These are phyloP conservation scores for Pyrus communis DNA, from an alignment of 306 rosid species.

Conservation along the genomic window DNA sequence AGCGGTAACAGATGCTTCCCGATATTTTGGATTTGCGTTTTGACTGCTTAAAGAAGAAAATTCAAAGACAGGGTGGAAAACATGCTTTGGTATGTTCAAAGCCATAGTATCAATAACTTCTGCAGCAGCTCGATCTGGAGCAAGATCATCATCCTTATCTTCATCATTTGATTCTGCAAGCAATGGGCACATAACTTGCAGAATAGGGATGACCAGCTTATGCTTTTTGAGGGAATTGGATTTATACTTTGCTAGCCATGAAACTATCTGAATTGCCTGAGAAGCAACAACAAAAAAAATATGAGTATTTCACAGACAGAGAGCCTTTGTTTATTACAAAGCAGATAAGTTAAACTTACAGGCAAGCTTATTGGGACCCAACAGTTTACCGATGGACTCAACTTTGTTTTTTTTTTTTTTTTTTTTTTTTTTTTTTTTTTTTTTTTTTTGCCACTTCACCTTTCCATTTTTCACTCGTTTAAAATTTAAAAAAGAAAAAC, in stretches of 20 bases:
- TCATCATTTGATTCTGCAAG: conserved; percentile 80
- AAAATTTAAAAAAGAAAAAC: no score
- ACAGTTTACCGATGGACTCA: neutral
- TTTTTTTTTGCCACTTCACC: neutral
- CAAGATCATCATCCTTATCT: conserved; percentile 90
- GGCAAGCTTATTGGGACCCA: neutral
- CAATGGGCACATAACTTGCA: conserved; percentile 88
- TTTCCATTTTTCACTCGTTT: neutral
- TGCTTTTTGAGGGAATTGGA: conserved; percentile 75
- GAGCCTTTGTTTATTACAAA: neutral
- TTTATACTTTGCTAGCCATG: conserved; percentile 97
- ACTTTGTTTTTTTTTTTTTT: neutral
- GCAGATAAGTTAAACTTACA: neutral
- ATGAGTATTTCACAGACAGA: neutral
- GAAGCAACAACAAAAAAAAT: conserved; percentile 17
- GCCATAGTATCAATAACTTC: conserved; percentile 99
- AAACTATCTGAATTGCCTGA: conserved; percentile 92
- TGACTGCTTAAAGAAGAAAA: conserved; percentile 81
- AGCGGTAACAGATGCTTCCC: conserved; percentile 96
- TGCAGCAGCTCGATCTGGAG: conserved; percentile 96
- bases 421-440: no score
- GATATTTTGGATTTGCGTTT: conserved; percentile 82
- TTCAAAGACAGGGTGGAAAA: conserved; percentile 74
- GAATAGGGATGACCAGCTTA: conserved; percentile 76
- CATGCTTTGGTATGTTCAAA: conserved; percentile 75